Evolutionary conservation across 176 grass and related monocot genomes (phyloP).

Genomic region (Bolboschoenus planiculmis): DNA sequence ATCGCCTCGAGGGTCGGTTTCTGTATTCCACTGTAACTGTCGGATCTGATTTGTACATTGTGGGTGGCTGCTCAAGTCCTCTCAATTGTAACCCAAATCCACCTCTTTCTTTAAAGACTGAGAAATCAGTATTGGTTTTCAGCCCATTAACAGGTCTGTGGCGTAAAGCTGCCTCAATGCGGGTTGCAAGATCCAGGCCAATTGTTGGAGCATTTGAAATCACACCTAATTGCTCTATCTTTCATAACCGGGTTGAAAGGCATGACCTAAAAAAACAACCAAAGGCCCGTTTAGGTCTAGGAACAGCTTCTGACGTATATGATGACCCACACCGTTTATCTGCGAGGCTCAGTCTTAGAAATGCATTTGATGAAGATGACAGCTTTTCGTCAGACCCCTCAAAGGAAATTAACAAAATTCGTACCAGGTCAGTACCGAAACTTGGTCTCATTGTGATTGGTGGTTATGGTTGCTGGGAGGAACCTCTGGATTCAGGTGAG

Average conservation of each 20-base stretch:
- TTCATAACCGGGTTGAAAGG: slow-evolving; percentile 23
- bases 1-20: slow-evolving; percentile 37
- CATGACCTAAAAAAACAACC: background rate
- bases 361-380: slow-evolving; percentile 51
- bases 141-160: slow-evolving; percentile 52
- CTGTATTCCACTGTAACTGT: slow-evolving; percentile 57
- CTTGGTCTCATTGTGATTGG: slow-evolving; percentile 63
- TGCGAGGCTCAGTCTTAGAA: slow-evolving; percentile 44
- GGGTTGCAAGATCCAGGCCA: slow-evolving; percentile 41
- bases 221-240: slow-evolving; percentile 31
- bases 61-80: slow-evolving; percentile 49
- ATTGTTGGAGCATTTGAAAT: slow-evolving; percentile 77
- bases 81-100: background rate
- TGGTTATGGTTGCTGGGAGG: slow-evolving; percentile 65
- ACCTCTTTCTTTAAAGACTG: slow-evolving; percentile 36
- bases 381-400: background rate
- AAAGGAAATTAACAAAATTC: background rate
- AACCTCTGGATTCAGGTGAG: slow-evolving; percentile 73
- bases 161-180: slow-evolving; percentile 71
- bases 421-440: slow-evolving; percentile 1
- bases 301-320: slow-evolving; percentile 58
- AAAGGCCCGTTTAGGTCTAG: slow-evolving; percentile 35
- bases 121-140: slow-evolving; percentile 63
- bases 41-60: slow-evolving; percentile 50
- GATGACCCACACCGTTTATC: slow-evolving; percentile 66